phyloP scores from a whole-genome alignment of 2,329 filamentous ascomycete species.

The Alternaria consortialis region DNA sequence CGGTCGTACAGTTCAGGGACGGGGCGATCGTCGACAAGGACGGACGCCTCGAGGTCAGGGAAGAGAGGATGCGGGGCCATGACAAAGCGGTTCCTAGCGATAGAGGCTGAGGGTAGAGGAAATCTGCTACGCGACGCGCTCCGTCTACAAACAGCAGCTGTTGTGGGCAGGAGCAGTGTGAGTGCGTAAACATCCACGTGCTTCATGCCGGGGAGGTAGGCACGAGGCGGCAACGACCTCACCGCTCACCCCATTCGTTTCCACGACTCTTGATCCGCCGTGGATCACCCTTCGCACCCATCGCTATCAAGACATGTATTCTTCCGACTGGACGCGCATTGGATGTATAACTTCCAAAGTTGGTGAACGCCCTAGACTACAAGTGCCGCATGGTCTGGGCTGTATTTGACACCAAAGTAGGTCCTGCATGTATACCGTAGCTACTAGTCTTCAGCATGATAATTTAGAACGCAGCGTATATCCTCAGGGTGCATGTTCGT shows the following conservation, averaged over 20 bases:
- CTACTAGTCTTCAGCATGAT: background rate
- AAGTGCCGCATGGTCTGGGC: background rate
- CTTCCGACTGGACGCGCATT: background rate
- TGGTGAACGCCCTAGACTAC: background rate
- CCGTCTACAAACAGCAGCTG: background rate
- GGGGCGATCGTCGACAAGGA: constrained; percentile 15
- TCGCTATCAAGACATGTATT: background rate
- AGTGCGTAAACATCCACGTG: constrained; percentile 3
- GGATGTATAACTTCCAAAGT: background rate
- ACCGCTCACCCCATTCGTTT: background rate
- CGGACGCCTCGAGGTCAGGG: constrained; percentile 17
- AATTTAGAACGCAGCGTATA: background rate
- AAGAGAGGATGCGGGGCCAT: constrained; percentile 21
- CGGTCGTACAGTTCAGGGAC: constrained; percentile 18
- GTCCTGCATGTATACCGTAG: background rate
- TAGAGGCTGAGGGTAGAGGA: background rate
- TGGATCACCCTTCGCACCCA: background rate
- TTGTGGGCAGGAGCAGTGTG: background rate
- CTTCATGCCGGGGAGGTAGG: background rate
- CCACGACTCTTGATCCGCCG: background rate
- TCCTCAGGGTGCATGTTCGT: background rate
- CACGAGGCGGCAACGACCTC: background rate
- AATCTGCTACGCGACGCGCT: background rate
- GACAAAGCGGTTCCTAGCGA: background rate
- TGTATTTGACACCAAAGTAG: background rate